These are phyloP conservation scores for Salix viminalis DNA, from an alignment of 345 rosid genomes.

Conservation along the genomic window DNA sequence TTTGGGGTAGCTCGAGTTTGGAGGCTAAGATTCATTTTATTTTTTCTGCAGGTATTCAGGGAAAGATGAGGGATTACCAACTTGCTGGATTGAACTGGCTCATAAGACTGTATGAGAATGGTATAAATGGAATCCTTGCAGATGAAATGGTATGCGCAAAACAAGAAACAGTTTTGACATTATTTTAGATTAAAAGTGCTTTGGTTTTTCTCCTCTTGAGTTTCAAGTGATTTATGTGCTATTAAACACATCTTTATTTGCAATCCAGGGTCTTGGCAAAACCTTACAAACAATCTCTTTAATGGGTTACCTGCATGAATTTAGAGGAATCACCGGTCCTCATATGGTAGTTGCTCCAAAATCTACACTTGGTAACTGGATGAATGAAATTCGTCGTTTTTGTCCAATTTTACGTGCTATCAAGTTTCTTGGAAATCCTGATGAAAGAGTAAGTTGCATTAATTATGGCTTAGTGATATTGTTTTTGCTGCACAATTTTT, in stretches of 20 bases:
- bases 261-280: slow-evolving; percentile 88
- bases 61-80: slow-evolving; percentile 97
- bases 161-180: not conserved
- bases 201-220: not conserved
- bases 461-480: not conserved
- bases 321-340: slow-evolving; percentile 94
- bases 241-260: not conserved
- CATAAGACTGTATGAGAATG: slow-evolving; percentile 89
- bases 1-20: not conserved
- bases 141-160: slow-evolving; percentile 74
- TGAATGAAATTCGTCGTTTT: slow-evolving; percentile 96
- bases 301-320: slow-evolving; percentile 90
- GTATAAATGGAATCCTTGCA: slow-evolving; percentile 94
- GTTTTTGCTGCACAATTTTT: not conserved
- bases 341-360: slow-evolving; percentile 99
- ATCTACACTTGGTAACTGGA: slow-evolving; percentile 99
- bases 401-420: slow-evolving; percentile 92
- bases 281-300: slow-evolving; percentile 95
- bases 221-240: not conserved
- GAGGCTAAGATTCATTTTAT: not conserved
- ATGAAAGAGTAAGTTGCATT: slow-evolving; percentile 66
- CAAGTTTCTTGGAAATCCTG: slow-evolving; percentile 97
- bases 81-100: slow-evolving; percentile 98
- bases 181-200: not conserved
- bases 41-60: slow-evolving; percentile 66